phyloP scores from a whole-genome alignment of 371 early-diverging fungal species.

The Syncephalastrum sp. region DNA sequence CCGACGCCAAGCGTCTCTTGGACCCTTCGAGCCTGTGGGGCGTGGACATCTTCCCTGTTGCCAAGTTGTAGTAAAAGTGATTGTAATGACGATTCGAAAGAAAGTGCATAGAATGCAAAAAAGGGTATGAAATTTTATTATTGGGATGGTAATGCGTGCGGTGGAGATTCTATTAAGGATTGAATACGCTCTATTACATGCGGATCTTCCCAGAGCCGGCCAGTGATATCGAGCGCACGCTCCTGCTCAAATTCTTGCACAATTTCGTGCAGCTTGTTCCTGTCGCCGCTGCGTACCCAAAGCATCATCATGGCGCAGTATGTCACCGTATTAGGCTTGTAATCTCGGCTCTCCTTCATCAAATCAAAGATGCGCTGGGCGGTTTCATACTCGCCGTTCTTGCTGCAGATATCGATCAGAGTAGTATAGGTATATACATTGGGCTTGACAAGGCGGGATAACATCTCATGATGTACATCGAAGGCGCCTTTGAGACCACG shows the following conservation, averaged over 20 bases:
- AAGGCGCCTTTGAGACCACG: conserved; percentile 32
- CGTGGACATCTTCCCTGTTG: conserved; percentile 22
- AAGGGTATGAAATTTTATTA: too few species aligned
- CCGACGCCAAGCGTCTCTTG: conserved; percentile 19
- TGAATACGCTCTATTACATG: conserved; percentile 17
- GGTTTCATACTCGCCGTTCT: conserved; percentile 29
- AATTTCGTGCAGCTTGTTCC: conserved; percentile 34
- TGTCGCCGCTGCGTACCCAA: conserved; percentile 25
- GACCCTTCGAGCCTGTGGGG: conserved; percentile 34
- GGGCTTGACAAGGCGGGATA: conserved; percentile 29
- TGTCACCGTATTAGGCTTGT: conserved; percentile 40
- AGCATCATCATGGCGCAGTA: conserved; percentile 47
- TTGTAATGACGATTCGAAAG: too few species aligned
- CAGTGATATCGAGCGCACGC: conserved; percentile 21
- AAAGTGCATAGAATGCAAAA: too few species aligned
- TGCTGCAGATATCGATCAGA: conserved; percentile 35
- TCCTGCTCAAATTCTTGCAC: conserved; percentile 25
- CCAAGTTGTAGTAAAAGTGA: too few species aligned
- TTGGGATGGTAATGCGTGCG: too few species aligned
- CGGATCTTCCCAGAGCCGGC: conserved; percentile 34
- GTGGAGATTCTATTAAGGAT: background rate
- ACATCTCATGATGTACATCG: conserved; percentile 39
- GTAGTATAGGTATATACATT: conserved; percentile 46
- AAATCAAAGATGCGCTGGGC: conserved; percentile 44
- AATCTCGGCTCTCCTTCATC: conserved; percentile 29